A percentile compares a stretch with the other conserved stretches of the same genome.
Evolutionary conservation across 192 early-diverging fungal species (phyloP).

Genomic region (Coemansia sp.): DNA sequence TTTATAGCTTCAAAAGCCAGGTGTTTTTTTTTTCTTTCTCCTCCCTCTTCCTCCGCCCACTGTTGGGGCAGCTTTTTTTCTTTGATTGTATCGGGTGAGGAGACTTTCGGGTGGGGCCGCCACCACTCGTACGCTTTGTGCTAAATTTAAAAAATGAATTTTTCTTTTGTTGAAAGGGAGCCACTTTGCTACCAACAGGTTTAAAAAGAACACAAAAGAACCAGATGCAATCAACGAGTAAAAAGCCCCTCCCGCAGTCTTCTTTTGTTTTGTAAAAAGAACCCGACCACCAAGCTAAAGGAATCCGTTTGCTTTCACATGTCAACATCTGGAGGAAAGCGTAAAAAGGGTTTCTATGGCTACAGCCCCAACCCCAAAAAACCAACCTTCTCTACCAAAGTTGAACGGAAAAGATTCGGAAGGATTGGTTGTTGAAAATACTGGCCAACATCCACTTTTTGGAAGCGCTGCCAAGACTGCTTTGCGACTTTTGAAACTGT

Average conservation of each 20-base stretch:
- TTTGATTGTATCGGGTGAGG: not conserved
- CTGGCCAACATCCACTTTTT: constrained; percentile 60
- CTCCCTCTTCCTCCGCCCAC: not conserved
- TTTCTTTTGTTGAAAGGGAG: not conserved
- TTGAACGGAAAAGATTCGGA: constrained; percentile 60
- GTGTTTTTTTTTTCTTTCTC: not conserved
- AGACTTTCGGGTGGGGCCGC: not conserved
- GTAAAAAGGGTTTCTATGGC: not conserved
- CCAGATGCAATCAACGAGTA: too few species aligned
- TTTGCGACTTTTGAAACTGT: not conserved
- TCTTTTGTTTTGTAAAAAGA: too few species aligned
- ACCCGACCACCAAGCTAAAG: too few species aligned
- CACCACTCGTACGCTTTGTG: too few species aligned
- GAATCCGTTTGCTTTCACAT: not conserved
- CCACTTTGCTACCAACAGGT: too few species aligned
- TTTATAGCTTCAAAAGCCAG: not conserved
- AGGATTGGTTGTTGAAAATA: constrained; percentile 70
- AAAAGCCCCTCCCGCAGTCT: too few species aligned
- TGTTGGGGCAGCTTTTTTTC: not conserved
- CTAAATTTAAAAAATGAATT: too few species aligned
- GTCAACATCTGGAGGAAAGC: not conserved
- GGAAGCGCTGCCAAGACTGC: not conserved
- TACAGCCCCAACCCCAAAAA: not conserved
- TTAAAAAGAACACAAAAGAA: too few species aligned
- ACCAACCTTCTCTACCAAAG: not conserved